These are phyloP conservation scores for Lojkania enalia DNA, from an alignment of 2,329 filamentous ascomycete species.

Conservation along the genomic window DNA sequence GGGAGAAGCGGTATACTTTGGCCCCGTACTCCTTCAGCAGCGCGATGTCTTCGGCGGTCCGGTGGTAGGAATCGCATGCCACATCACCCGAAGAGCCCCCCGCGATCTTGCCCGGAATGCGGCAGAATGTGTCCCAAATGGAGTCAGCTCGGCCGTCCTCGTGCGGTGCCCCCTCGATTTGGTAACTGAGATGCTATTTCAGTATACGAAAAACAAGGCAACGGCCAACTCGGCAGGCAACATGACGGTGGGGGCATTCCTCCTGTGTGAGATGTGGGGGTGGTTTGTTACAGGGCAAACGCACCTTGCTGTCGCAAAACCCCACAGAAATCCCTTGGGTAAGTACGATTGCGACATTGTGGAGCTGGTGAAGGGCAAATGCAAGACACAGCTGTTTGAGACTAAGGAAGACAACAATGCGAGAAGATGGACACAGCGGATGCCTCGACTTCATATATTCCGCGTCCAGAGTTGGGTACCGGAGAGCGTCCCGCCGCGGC, in stretches of 20 bases:
- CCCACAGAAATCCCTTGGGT: conserved; percentile 47
- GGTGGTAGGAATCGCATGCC: conserved; percentile 86
- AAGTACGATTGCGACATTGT: conserved; percentile 43
- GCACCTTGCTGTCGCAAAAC: conserved; percentile 48
- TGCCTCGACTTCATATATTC: conserved; percentile 37
- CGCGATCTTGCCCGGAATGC: conserved; percentile 79
- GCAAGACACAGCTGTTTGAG: conserved; percentile 6
- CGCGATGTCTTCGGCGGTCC: conserved; percentile 73
- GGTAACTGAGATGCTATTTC: conserved; percentile 64
- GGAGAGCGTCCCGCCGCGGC: conserved; percentile 44
- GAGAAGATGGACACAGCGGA: conserved; percentile 16
- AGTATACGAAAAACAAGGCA: conserved; percentile 14
- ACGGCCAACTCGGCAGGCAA: conserved; percentile 4
- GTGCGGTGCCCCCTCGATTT: conserved; percentile 77
- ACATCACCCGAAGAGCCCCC: conserved; percentile 73
- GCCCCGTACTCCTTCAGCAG: conserved; percentile 75
- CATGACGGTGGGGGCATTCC: conserved; percentile 31
- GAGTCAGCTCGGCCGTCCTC: conserved; percentile 79
- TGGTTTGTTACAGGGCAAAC: conserved; percentile 27
- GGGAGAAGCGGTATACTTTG: conserved; percentile 79
- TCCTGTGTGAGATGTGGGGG: conserved; percentile 21
- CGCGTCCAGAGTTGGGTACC: conserved; percentile 25
- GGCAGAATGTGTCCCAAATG: conserved; percentile 91
- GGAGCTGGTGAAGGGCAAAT: conserved; percentile 5
- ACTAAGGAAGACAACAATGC: conserved; percentile 4